Evolutionary conservation across 345 rosid species (phyloP).

Genomic region (Trapa bicornis): DNA sequence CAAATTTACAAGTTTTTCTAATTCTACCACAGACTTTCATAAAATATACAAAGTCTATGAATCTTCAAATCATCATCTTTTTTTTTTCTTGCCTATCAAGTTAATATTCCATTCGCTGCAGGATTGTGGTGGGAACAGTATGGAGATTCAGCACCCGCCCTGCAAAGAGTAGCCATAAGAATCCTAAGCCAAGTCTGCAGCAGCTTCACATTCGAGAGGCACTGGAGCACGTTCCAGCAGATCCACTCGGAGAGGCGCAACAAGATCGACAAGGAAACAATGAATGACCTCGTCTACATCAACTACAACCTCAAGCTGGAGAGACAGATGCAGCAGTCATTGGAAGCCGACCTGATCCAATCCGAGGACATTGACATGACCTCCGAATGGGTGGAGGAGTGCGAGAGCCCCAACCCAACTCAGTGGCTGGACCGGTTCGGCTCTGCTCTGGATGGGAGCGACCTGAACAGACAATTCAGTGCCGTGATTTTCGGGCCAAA

Average conservation of each 20-base stretch:
- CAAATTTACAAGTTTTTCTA: too few relatives aligned
- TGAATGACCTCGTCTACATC: conserved; percentile 51
- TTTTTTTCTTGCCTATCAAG: too few relatives aligned
- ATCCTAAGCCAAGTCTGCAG: conserved; percentile 85
- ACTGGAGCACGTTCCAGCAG: conserved; percentile 75
- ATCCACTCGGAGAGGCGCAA: conserved; percentile 75
- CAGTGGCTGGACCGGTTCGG: conserved; percentile 90
- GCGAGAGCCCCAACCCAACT: conserved; percentile 51
- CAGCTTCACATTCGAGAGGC: conserved; percentile 51
- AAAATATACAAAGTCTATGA: too few relatives aligned
- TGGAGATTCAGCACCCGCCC: conserved; percentile 73
- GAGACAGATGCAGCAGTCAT: conserved; percentile 38
- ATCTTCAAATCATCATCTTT: too few relatives aligned
- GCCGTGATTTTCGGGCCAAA: conserved; percentile 45
- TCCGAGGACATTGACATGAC: conserved; percentile 80
- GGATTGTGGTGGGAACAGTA: conserved; percentile 98
- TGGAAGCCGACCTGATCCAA: conserved; percentile 51
- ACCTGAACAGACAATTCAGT: conserved; percentile 66
- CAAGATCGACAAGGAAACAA: conserved; percentile 64
- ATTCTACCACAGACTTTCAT: too few relatives aligned
- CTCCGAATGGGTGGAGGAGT: conserved; percentile 89
- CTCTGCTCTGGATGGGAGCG: conserved; percentile 59
- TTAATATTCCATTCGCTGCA: conserved; percentile 12
- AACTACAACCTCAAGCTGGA: conserved; percentile 68
- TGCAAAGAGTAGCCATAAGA: conserved; percentile 77